Base-by-base conservation (phyloP, 2,329 filamentous ascomycete species). In the Cylindrodendrum hubeiense region DNA sequence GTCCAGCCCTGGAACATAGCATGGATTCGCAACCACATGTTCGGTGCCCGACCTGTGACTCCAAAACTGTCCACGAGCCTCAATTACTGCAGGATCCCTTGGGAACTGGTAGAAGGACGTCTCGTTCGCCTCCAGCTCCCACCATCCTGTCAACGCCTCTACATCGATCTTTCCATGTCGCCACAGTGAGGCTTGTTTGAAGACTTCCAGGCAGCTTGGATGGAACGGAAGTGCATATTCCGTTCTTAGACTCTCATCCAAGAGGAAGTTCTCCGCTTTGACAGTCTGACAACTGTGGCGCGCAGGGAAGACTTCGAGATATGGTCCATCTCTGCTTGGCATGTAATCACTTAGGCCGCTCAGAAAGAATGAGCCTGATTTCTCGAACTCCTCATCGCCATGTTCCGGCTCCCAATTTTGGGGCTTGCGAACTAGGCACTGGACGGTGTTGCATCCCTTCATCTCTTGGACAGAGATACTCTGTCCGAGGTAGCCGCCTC, bases 191-290 rank as follows among this genome's bases (percentile, higher is more conserved):
- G 69, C 75, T n/a, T 74, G 53, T 33, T 74, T 76, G 49, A 71
- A 78, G 1, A 78, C 54, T 51, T 78, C 76, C 1, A 78, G 57
- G 46, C 76, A 78, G 0, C 73, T 65, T 0, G 76, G 71, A 8
- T 78, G 76, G 15, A 78, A 77, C 1, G 75, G 74, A 51, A 78
- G 68, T 0, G 57, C 55, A 2, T 56, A 60, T 0, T 65, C 54
- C n/a, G 5, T n/a, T 39, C 1, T 61, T 30, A 1, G 41, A 0
- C 47, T 46, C 1, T 66, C 60, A 4, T 47, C 13, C 28, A 47
- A 58, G 0, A 71, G 39, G 6, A 24, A 26, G 30, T 70, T 68
- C 1, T 67, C 60, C 9, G 63, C 59, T 4, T 28, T 5, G 0
- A 57, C 54, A 0, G 12, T 3, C 0, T 13, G 15, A 3, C 26